Evolutionary conservation across 805 yeast species (phyloP).

Genomic region (Zygosaccharomyces bailii): DNA sequence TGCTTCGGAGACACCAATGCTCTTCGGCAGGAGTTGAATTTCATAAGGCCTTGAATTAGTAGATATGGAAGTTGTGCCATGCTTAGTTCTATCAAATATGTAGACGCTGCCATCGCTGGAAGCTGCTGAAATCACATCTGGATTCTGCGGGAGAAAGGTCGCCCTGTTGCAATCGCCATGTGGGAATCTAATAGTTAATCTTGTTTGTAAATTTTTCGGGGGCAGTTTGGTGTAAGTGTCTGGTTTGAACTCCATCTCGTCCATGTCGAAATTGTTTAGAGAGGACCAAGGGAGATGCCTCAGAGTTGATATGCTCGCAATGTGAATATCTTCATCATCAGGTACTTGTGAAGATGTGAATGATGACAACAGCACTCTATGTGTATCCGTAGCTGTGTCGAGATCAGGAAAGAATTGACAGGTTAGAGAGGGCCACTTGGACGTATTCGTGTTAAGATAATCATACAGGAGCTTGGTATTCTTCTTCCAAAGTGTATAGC

Average conservation of each 20-base stretch:
- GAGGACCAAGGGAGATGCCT: constrained; percentile 35
- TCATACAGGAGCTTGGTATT: constrained; percentile 75
- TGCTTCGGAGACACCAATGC: constrained; percentile 45
- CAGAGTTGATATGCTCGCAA: constrained; percentile 31
- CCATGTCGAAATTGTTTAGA: constrained; percentile 37
- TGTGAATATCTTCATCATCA: constrained; percentile 34
- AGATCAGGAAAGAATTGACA: constrained; percentile 62
- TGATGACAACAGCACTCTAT: constrained; percentile 31
- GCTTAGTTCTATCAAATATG: constrained; percentile 81
- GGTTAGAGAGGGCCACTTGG: constrained; percentile 68
- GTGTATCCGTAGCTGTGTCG: constrained; percentile 28
- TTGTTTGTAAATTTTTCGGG: constrained; percentile 26
- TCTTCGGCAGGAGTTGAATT: constrained; percentile 16
- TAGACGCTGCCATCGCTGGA: constrained; percentile 62
- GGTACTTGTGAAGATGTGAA: constrained; percentile 37
- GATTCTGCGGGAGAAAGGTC: constrained; percentile 78
- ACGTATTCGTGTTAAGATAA: constrained; percentile 62
- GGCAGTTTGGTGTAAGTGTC: constrained; percentile 32
- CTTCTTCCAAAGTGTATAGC: constrained; percentile 63
- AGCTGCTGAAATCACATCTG: constrained; percentile 72
- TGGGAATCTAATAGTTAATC: constrained; percentile 32
- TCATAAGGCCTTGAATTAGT: constrained; percentile 19
- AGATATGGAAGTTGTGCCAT: constrained; percentile 43
- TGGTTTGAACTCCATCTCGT: constrained; percentile 38
- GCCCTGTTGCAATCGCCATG: constrained; percentile 66